Evolutionary conservation across 2,329 filamentous ascomycete genomes (phyloP), one percentile per base, ranked within the genome.

Genomic region (Fusarium robinianum): DNA sequence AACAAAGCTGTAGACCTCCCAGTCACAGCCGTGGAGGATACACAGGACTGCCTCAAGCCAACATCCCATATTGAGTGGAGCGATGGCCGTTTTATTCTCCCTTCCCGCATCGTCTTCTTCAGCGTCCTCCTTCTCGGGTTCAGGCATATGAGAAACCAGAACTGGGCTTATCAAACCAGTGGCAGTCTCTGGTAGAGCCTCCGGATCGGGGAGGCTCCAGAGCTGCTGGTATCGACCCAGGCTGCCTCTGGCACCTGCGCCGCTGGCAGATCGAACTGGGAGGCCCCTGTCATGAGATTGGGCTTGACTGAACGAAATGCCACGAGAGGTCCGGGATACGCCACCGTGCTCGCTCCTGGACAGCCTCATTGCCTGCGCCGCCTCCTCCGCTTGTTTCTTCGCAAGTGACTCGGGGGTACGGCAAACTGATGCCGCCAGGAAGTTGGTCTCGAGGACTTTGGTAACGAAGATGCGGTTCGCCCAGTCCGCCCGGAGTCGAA

Each of bases 1-100:
- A 12, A 92, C 80, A 63, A 92, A 96, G 67, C 89, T 92, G 73
- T 95, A 96, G 2, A 95, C 75, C 64, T 97, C 90, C 91, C 92
- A 97, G 50, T 94, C 85, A 33, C 82, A 80, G 26, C 85, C 87
- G 41, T 83, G 78, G 29, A 95, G 71, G n/a, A 94, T 72, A n/a
- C 77, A 76, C 17, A 89, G 79, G 24, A 95, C 75, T 8, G 83
- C 77, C 51, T 91, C 87, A n/a, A 95, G 75, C 87, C 90, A 96
- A 26, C 77, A 68, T 10, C 77, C 75, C 32, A 86, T 76, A 40
- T 82, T 78, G 40, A 90, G 70, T 6, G 77, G 68, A 3, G 71
- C 67, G n/a, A 70, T 64, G 42, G 67, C 68, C 30, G 15, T 41
- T 36, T 31, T 55, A 37, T 16, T 51, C 55, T 11, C 33, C 23